phyloP scores from a whole-genome alignment of 2,329 filamentous ascomycete genomes.

The Fusarium agapanthi region DNA sequence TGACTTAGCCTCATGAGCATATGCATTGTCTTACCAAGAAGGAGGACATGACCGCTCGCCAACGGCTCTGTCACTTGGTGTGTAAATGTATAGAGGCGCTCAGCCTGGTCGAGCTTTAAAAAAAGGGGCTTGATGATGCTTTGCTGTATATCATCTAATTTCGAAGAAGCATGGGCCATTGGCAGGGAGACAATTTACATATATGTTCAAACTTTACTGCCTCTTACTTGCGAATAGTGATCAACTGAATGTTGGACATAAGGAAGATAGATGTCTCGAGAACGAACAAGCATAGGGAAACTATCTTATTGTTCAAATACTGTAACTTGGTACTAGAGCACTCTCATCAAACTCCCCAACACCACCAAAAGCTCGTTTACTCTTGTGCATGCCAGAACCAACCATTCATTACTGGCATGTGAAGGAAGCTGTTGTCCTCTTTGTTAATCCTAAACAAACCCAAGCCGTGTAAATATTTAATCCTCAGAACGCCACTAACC shows the following conservation, averaged over 20 bases:
- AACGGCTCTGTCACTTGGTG: slow-evolving; percentile 17
- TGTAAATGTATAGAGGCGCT: slow-evolving; percentile 20
- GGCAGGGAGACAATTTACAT: slow-evolving; percentile 39
- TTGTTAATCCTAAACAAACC: slow-evolving; percentile 1
- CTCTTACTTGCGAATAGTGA: not conserved
- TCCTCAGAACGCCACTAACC: slow-evolving; percentile 28
- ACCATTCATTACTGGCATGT: not conserved
- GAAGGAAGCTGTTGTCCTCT: not conserved
- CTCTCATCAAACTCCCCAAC: slow-evolving; percentile 7
- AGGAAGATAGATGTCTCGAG: not conserved
- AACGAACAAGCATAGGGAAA: not conserved
- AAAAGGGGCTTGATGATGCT: slow-evolving; percentile 33
- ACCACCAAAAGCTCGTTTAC: not conserved
- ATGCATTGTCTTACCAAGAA: slow-evolving; percentile 20
- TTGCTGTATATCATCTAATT: slow-evolving; percentile 44
- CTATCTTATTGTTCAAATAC: not conserved
- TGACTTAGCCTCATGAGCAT: slow-evolving; percentile 8
- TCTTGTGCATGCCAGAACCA: not conserved
- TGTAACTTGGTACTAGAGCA: not conserved
- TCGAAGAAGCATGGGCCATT: slow-evolving; percentile 37
- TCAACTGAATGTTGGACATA: not conserved
- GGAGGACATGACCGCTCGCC: slow-evolving; percentile 8
- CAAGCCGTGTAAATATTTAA: not conserved
- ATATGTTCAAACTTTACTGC: slow-evolving; percentile 30
- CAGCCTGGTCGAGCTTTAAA: slow-evolving; percentile 32